These are phyloP conservation scores for Tagetes erecta DNA, from an alignment of 129 eudicot genomes.

Conservation along the genomic window DNA sequence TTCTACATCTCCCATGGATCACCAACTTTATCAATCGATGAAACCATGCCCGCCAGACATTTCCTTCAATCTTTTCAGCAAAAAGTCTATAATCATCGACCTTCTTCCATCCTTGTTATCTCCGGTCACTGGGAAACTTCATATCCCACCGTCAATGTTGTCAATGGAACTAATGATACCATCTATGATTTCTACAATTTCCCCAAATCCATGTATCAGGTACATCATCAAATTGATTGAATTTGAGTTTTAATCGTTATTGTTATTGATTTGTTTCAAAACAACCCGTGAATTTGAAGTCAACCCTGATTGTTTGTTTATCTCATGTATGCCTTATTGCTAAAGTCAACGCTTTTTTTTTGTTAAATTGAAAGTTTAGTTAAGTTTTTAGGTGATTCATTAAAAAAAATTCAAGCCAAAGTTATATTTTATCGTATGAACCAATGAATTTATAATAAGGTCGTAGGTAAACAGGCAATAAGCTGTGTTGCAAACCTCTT, in stretches of 20 bases:
- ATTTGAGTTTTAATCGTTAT: not conserved
- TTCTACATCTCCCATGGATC: slow-evolving; percentile 92
- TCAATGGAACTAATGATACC: slow-evolving; percentile 53
- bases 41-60: slow-evolving; percentile 61
- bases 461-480: no score
- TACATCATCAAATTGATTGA: not conserved
- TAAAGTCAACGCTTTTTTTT: no score
- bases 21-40: slow-evolving; percentile 74
- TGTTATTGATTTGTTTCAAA: no score
- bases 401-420: no score
- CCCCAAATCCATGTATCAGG: slow-evolving; percentile 74
- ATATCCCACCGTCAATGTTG: slow-evolving; percentile 59
- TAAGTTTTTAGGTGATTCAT: no score
- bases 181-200: slow-evolving; percentile 75
- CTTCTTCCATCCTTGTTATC: slow-evolving; percentile 66
- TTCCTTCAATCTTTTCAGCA: slow-evolving; percentile 64
- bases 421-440: no score
- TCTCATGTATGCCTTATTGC: no score
- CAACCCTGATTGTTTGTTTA: no score
- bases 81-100: slow-evolving; percentile 42
- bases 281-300: no score
- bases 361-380: not conserved
- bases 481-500: no score
- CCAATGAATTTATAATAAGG: no score
- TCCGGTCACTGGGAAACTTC: slow-evolving; percentile 93